Evolutionary conservation across 2,329 filamentous ascomycete genomes (phyloP), one percentile per base, ranked within the genome.

Genomic region (Botryotinia convoluta): DNA sequence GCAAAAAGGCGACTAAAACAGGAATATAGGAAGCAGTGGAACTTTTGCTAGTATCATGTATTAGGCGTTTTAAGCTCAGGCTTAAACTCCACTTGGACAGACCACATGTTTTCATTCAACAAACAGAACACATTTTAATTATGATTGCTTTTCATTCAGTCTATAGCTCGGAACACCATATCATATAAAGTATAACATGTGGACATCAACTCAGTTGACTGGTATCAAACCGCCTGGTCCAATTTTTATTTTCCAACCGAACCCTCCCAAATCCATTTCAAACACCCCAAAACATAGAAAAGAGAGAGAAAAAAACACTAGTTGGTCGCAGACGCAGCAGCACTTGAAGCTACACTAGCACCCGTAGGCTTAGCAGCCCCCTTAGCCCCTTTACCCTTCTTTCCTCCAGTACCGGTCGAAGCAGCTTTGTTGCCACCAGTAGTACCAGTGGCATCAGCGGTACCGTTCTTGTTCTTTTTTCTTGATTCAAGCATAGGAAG

Each of bases 381-480:
- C 14, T 63, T 71, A 1, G 39, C 9, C 29, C 20, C 20, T 5
- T 70, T 62, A 3, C 29, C 68, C 59, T 61, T 62, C 26, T 59
- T 61, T 9, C 57, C 54, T 18, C 32, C 29, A 18, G 7, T 45
- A 6, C 18, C 54, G 37, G 54, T 44, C 4, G 37, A 32, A n/a
- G 37, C n/a, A 26, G 51, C 22, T 29, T 51, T 71, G 5, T n/a
- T 65, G 4, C 39, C 42, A 26, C n/a, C 59, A 18, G 45, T 48
- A 14, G 59, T 32, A 12, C 26, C 60, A 29, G 26, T 57, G 18
- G 57, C 70, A 44, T 67, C 54, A 51, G 75, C 72, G 32, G 75
- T 75, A 37, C 69, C 73, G 26, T 75, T 77, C 73, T 77, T 76
- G 62, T 75, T 74, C 35, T 59, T 65, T 51, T 77, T 77, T 65